Conservation (phyloP, 495 filamentous ascomycete genomes). For the Gamarada debralockiae region DNA sequence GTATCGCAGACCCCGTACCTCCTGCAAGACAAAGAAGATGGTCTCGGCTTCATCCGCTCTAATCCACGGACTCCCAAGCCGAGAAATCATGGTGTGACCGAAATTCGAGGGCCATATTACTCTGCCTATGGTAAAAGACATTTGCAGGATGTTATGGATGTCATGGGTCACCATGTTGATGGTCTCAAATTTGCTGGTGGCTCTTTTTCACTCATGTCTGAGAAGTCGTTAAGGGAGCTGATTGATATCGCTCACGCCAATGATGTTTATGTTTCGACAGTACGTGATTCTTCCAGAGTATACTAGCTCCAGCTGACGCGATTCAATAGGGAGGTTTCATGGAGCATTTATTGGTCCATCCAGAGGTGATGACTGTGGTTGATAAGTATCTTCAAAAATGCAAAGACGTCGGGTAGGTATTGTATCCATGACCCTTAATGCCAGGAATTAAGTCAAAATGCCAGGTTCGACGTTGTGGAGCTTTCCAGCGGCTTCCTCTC, state of each 20-base stretch:
- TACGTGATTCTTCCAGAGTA: not conserved
- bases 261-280: not conserved
- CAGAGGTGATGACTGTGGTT: not conserved
- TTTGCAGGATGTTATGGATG: not conserved
- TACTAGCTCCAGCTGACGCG: not conserved
- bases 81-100: not conserved
- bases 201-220: not conserved
- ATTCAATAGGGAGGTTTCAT: not conserved
- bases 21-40: not conserved
- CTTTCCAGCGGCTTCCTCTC: not conserved
- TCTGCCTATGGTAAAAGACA: not conserved
- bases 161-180: not conserved
- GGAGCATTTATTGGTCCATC: not conserved
- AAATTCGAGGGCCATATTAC: not conserved
- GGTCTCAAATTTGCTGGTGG: not conserved
- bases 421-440: not conserved
- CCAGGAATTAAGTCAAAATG: not conserved
- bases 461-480: not conserved
- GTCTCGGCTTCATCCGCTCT: not conserved
- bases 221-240: not conserved
- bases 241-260: not conserved
- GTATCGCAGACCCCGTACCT: not conserved
- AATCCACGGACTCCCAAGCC: not conserved
- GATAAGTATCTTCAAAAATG: not conserved
- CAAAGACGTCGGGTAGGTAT: not conserved